Evolutionary conservation across 345 rosid species (phyloP), one percentile per base, ranked within the genome.

Genomic region (Erysimum cheiranthoides): DNA sequence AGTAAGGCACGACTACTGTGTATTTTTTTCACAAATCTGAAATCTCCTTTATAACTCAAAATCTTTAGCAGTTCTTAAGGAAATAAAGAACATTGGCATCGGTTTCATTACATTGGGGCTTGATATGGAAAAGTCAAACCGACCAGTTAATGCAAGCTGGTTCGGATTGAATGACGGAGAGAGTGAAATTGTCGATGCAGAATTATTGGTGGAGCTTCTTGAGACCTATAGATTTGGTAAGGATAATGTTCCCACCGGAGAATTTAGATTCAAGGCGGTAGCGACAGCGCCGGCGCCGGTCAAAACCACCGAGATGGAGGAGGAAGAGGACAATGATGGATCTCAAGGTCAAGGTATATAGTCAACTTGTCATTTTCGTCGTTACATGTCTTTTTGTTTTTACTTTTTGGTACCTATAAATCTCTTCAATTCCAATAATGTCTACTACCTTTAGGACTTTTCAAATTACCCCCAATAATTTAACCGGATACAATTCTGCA

Each of bases 341-440:
- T 71, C 77, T 58, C 81, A 40, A 69, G 74, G 64, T 52, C 79
- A 47, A 72, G 77, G 81, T 77, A 8, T 6, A 76, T 51, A 56
- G 75, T 61, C 73, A 61, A 69, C 69, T 39, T 75, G 61, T 47
- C 54, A 13, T 13, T 38, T 58, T 49, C 61, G 0, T 16, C 25
- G 25, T 21, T 0, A 47, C 9, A 59, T 30, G 35, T 14, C 27
- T 27, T 46, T 5, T 16, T 9, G 10, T 11, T 49, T 38, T 46
- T 56, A 9, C 1, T 42, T 5, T 9, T 38, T 12, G 14, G 31
- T 64, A 13, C 53, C 31, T 54, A 8, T 38, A 39, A 9, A 62
- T 53, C 4, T 60, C 25, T n/a, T 68, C 2, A 32, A 1, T 52
- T 42, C 13, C 12, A 61, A 61, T 69, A 68, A 49, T 10, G 39